phyloP scores from a whole-genome alignment of 2,329 filamentous ascomycete species.

The Ophiostoma sp. region DNA sequence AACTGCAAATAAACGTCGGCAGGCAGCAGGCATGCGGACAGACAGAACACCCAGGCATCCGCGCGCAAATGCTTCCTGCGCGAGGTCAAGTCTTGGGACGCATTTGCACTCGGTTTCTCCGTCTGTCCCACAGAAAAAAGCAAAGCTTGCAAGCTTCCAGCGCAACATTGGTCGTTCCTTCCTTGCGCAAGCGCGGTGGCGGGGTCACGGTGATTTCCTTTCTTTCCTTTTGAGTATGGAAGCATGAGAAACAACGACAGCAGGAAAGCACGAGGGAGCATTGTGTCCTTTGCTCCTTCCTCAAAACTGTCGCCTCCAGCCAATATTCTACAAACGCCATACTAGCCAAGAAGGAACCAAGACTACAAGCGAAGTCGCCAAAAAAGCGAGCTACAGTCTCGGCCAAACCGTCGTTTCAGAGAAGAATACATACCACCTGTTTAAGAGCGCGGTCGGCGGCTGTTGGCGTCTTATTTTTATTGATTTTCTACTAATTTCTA shows the following conservation, averaged over 20 bases:
- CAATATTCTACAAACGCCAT: background rate
- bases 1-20: no score
- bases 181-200: background rate
- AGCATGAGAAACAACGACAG: background rate
- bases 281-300: background rate
- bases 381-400: slow-evolving; percentile 6
- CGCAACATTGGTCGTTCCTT: background rate
- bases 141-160: background rate
- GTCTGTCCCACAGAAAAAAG: background rate
- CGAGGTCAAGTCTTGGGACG: background rate
- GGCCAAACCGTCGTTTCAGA: background rate
- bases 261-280: background rate
- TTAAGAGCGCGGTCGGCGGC: slow-evolving; percentile 5
- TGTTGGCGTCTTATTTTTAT: background rate
- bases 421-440: no score
- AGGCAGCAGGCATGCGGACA: background rate
- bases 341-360: background rate
- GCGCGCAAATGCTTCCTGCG: background rate
- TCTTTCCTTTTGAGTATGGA: no score
- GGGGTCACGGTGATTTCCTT: background rate
- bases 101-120: background rate
- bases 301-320: background rate
- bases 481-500: background rate
- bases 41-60: background rate
- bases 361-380: background rate